Evolutionary conservation across 2,329 filamentous ascomycete species (phyloP), one percentile per base, ranked within the genome.

Genomic region (Rhinocladiella mackenziei): DNA sequence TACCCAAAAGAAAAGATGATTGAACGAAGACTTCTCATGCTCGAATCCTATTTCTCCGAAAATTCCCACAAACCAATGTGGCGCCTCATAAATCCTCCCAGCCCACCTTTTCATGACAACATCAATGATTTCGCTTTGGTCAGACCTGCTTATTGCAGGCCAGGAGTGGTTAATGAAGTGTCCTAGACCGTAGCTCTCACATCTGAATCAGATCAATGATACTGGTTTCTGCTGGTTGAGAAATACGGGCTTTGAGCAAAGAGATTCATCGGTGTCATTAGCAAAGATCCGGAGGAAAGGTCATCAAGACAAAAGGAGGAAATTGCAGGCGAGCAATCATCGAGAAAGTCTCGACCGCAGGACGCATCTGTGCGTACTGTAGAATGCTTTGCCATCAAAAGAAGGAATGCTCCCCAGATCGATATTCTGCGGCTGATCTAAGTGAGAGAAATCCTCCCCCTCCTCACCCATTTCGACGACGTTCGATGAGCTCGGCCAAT

Each of bases 351-450:
- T 11, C 40, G 13, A 25, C n/a, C 10, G 13, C 15, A 18, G 22
- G 20, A 22, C 40, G 45, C 17, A 10, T 40, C 4, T 51, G 48
- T 15, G 30, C 19, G 14, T 7, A 20, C 22, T 50, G 46, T 36
- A 42, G 46, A 62, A 40, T 62, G 60, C 51, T 11, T 39, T 52
- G 29, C 63, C 60, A 9, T 58, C 58, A 35, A n/a, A 39, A 25
- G 40, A 44, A 34, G 9, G 39, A 10, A 6, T 8, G 11, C 18
- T 17, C 29, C 25, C 13, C 8, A n/a, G 32, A 19, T 14, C 11
- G 11, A 35, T 5, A n/a, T 8, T 26, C 18, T n/a, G 18, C 17
- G 17, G 14, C 34, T 38, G 22, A 38, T 26, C 23, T 7, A 26
- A n/a, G 23, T n/a, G 7, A 26, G n/a, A n/a, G n/a, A n/a, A n/a